These are phyloP conservation scores for Tetrastigma voinierianum DNA, from an alignment of 164 flowering plant species.

Conservation along the genomic window DNA sequence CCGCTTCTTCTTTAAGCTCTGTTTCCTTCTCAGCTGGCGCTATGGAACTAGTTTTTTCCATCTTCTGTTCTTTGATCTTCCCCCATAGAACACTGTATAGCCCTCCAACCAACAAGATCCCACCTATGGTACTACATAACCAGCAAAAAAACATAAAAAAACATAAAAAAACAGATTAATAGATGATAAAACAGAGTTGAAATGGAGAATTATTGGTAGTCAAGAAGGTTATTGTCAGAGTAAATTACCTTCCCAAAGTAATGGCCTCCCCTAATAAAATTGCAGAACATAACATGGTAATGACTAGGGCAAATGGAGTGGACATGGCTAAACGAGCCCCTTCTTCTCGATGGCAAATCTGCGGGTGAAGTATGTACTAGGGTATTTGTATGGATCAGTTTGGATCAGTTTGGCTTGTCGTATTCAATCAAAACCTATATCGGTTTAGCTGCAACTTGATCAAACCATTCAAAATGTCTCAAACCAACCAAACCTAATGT, in stretches of 20 bases:
- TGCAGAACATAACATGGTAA: constrained; percentile 50
- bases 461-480: no score
- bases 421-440: no score
- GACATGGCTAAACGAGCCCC: constrained; percentile 78
- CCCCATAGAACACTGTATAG: constrained; percentile 65
- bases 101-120: constrained; percentile 48
- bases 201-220: no score
- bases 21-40: constrained; percentile 16
- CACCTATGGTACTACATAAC: constrained; percentile 44
- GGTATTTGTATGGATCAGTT: no score
- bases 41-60: neutral
- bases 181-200: no score
- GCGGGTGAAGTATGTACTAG: no score
- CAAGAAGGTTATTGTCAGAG: neutral
- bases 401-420: no score
- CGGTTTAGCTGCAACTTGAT: no score
- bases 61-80: constrained; percentile 35
- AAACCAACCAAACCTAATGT: no score
- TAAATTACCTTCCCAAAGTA: constrained; percentile 61
- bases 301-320: constrained; percentile 51
- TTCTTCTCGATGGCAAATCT: no score
- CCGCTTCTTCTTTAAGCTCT: no score
- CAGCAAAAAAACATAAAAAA: neutral
- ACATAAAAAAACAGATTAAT: neutral
- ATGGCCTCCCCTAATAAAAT: constrained; percentile 55